Percentiles rank a stretch among this genome's conserved stretches.
Conservation (phyloP, 108 stramenopile species). For the Nitzschia putrida region DNA sequence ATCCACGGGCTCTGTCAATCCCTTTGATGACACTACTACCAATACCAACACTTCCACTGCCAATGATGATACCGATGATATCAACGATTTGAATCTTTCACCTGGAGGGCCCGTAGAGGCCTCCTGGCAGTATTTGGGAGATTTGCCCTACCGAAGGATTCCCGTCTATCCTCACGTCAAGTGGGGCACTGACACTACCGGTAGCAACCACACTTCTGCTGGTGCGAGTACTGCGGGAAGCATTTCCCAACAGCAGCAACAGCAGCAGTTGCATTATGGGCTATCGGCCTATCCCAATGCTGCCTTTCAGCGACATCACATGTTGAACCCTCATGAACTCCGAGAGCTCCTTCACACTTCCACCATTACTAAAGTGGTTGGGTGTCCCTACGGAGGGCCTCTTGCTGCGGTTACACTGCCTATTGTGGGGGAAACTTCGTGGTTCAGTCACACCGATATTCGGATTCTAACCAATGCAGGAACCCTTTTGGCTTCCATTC, state of each 20-base stretch:
- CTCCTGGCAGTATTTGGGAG: conserved; percentile 79
- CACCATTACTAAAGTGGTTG: conserved; percentile 70
- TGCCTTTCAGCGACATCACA: conserved; percentile 33
- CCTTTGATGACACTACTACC: conserved; percentile 10
- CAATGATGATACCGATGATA: conserved; percentile 24
- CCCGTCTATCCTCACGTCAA: conserved; percentile 61
- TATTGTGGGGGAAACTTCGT: conserved; percentile 38
- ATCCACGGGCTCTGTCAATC: neutral
- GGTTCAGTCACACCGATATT: conserved; percentile 57
- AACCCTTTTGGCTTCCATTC: conserved; percentile 42
- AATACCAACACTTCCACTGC: neutral
- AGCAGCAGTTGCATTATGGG: conserved; percentile 30
- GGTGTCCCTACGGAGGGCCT: conserved; percentile 84
- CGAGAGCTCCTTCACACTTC: conserved; percentile 59
- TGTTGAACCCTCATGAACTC: conserved; percentile 47
- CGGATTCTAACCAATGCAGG: conserved; percentile 77
- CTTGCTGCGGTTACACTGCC: conserved; percentile 73
- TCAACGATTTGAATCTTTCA: neutral
- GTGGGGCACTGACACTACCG: conserved; percentile 63
- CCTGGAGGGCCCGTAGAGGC: conserved; percentile 55
- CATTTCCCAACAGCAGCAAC: neutral
- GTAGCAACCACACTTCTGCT: conserved; percentile 3
- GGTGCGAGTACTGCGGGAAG: too few species aligned
- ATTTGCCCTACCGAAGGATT: conserved; percentile 80
- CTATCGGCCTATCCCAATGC: conserved; percentile 45